These are phyloP conservation scores for Torulaspora pretoriensis DNA, from an alignment of 1,139 yeast species.

Conservation along the genomic window DNA sequence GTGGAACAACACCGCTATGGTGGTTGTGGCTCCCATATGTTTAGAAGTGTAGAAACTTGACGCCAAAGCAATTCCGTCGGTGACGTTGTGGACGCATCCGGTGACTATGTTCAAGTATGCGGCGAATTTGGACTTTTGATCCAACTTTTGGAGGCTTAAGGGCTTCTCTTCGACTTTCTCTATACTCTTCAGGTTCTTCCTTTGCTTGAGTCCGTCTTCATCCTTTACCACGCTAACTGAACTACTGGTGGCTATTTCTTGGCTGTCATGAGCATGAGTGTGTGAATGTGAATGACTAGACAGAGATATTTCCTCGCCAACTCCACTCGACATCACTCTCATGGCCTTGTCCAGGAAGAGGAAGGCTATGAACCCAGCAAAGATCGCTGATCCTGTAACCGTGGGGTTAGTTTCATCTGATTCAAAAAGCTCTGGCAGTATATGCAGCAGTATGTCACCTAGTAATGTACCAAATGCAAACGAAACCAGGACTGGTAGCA, in stretches of 20 bases:
- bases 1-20: slow-evolving; percentile 63
- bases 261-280: slow-evolving; percentile 11
- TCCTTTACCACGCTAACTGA: background rate
- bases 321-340: slow-evolving; percentile 45
- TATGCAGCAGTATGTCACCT: slow-evolving; percentile 64
- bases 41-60: slow-evolving; percentile 58
- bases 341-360: slow-evolving; percentile 54
- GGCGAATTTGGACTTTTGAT: slow-evolving; percentile 40
- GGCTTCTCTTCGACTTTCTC: background rate
- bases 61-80: slow-evolving; percentile 67
- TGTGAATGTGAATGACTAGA: slow-evolving; percentile 41
- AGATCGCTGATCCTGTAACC: slow-evolving; percentile 45
- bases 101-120: slow-evolving; percentile 57
- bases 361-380: slow-evolving; percentile 54
- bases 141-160: slow-evolving; percentile 24
- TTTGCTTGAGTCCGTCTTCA: slow-evolving; percentile 1
- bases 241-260: background rate
- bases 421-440: slow-evolving; percentile 49
- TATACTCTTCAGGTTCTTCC: slow-evolving; percentile 7
- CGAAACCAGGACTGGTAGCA: slow-evolving; percentile 50
- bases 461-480: slow-evolving; percentile 69
- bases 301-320: slow-evolving; percentile 36
- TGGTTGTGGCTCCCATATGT: slow-evolving; percentile 57
- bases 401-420: slow-evolving; percentile 3
- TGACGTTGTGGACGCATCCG: slow-evolving; percentile 63